These are phyloP conservation scores for Cephaloascus albidus DNA, from an alignment of 805 yeast genomes.

Conservation along the genomic window DNA sequence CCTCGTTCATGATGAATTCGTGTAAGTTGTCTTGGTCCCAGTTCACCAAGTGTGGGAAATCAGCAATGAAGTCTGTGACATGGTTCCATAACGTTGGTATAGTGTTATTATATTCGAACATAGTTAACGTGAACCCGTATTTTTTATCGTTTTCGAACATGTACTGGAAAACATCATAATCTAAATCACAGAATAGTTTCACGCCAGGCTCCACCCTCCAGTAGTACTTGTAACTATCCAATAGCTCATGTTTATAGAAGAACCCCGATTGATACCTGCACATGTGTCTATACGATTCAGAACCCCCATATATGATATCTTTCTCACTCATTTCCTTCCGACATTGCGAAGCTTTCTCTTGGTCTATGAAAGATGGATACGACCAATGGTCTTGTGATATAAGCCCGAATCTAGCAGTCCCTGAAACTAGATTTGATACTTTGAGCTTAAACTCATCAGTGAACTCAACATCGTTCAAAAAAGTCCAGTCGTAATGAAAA, in stretches of 20 bases:
- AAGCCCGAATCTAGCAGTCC: conserved; percentile 51
- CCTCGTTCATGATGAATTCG: conserved; percentile 56
- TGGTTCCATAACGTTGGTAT: conserved; percentile 58
- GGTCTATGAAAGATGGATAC: conserved; percentile 58
- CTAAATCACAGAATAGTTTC: conserved; percentile 48
- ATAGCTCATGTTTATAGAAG: conserved; percentile 50
- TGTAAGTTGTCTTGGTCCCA: conserved; percentile 35
- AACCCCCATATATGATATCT: conserved; percentile 45
- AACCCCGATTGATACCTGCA: conserved; percentile 42
- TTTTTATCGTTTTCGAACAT: conserved; percentile 45
- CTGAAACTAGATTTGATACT: conserved; percentile 45
- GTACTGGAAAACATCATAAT: conserved; percentile 51
- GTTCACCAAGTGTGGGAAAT: conserved; percentile 27
- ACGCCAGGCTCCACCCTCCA: conserved; percentile 77
- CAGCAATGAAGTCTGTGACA: conserved; percentile 32
- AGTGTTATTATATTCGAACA: conserved; percentile 54
- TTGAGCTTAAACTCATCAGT: conserved; percentile 40
- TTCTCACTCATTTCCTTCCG: conserved; percentile 32
- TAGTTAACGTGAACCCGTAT: conserved; percentile 61
- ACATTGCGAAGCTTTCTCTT: conserved; percentile 32
- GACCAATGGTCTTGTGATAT: conserved; percentile 62
- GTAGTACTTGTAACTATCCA: conserved; percentile 54
- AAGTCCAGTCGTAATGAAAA: conserved; percentile 71
- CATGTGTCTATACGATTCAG: conserved; percentile 66
- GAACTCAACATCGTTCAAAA: conserved; percentile 63